Base-by-base conservation (phyloP, 768 basidiomycete genomes). In the Hypholoma sublateritium region DNA sequence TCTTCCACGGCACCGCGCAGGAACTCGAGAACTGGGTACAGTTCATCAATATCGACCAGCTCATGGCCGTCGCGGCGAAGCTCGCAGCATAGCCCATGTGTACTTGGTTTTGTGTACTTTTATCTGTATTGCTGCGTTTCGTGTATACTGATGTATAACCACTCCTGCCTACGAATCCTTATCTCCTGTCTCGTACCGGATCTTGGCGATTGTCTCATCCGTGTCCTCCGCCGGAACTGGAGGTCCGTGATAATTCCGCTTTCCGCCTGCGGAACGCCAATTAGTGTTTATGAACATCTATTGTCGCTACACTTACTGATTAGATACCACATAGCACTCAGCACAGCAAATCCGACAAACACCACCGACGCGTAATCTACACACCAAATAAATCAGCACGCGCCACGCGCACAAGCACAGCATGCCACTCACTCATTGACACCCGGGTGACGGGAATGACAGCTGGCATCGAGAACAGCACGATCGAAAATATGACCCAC, bases 1-100 rank as follows among this genome's bases (percentile, higher is more conserved):
- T 92, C 14, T 92, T 86, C 82, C 82, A 90, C 56, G 81, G 85
- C 45, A 83, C 82, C 24, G 69, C 76, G 41, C 83, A 85, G 63
- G 84, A 89, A 44, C 68, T 92, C 58, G 87, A 88, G 65, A 82
- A 79, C 34, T 91, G 90, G 89, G 88, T 92, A 13, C 89, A 92
- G 72, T 93, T 91, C 63, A 85, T 92, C 64, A 88, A 85, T 58
- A 85, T 91, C 55, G 88, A 91, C 72, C 86, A 91, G 71, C 83
- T 92, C 76, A 77, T 90, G 68, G 88, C 88, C 63, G 89, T 91
- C 58, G 82, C 89, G 16, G 85, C 86, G 17, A 91, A 91, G 70
- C 72, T 91, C 53, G 81, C 79, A 43, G 88, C 89, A n/a, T 82
- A 61, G 65, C 37, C 13, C 32, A 49, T 50, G n/a, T 51, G 8